Conservation (phyloP, 352 stramenopile species). For the Globisporangium ultimum region DNA sequence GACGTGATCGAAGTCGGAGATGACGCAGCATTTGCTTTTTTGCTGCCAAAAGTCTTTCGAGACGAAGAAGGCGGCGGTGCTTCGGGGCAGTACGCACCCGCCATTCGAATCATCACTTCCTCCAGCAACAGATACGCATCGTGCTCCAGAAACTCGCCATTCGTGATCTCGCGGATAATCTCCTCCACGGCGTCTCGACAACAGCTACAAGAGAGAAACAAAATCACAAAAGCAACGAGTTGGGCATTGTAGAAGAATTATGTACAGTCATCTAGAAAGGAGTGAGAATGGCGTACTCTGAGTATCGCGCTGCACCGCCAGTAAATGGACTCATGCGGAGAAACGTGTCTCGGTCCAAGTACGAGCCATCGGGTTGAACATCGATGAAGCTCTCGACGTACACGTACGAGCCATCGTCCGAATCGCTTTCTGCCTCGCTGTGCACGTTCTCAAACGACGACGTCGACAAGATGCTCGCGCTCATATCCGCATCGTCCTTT, state of each 20-base stretch:
- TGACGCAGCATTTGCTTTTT: slow-evolving; percentile 4
- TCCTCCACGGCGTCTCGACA: slow-evolving; percentile 53
- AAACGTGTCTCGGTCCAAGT: slow-evolving; percentile 32
- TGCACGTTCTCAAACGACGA: slow-evolving; percentile 22
- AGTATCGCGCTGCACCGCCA: slow-evolving; percentile 35
- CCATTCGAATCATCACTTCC: slow-evolving; percentile 75
- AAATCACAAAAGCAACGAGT: not conserved
- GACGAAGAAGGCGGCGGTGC: not conserved
- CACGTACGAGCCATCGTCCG: slow-evolving; percentile 62
- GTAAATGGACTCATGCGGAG: slow-evolving; percentile 45
- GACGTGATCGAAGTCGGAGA: not conserved
- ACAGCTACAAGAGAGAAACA: slow-evolving; percentile 19
- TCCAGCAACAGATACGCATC: slow-evolving; percentile 65
- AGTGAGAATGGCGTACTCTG: slow-evolving; percentile 35
- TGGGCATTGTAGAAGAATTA: not conserved
- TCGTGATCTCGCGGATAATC: slow-evolving; percentile 50
- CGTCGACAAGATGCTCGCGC: slow-evolving; percentile 4
- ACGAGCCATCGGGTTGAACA: slow-evolving; percentile 28
- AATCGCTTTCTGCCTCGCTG: slow-evolving; percentile 23
- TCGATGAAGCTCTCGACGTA: slow-evolving; percentile 72
- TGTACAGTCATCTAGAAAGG: not conserved
- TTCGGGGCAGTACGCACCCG: slow-evolving; percentile 58
- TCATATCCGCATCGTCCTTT: slow-evolving; percentile 8
- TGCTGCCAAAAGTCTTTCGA: slow-evolving; percentile 1
- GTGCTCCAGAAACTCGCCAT: slow-evolving; percentile 48